Percentiles rank a stretch among this genome's conserved stretches.
Evolutionary conservation across 2,329 filamentous ascomycete species (phyloP).

Genomic region (Kalmusia sp.): DNA sequence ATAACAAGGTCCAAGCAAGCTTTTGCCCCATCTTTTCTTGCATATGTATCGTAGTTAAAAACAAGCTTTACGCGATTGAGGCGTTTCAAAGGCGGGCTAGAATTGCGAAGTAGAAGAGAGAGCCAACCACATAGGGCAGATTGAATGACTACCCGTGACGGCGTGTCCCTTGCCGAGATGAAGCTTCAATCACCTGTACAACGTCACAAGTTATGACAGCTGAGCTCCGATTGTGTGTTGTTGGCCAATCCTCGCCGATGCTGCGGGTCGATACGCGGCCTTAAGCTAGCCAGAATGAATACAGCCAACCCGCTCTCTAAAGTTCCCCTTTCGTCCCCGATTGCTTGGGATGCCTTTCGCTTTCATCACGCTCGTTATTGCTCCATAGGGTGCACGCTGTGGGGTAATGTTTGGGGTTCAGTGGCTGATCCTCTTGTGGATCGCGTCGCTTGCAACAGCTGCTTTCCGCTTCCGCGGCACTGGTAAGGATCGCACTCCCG

Average conservation of each 20-base stretch:
- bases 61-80: background rate
- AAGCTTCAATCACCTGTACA: conserved; percentile 5
- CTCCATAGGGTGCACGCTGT: conserved; percentile 27
- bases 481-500: conserved; percentile 23
- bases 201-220: background rate
- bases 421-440: conserved; percentile 21
- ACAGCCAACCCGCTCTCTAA: conserved; percentile 27
- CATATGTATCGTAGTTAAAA: conserved; percentile 5
- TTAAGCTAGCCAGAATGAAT: conserved; percentile 21
- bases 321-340: conserved; percentile 25
- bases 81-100: background rate
- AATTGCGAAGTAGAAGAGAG: background rate
- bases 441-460: conserved; percentile 23
- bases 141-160: background rate
- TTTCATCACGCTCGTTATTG: conserved; percentile 25
- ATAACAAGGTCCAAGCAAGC: background rate
- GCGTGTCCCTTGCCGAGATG: background rate
- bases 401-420: conserved; percentile 21
- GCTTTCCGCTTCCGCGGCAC: conserved; percentile 30
- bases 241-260: background rate
- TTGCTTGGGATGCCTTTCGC: conserved; percentile 14
- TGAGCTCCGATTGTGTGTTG: background rate
- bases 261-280: background rate
- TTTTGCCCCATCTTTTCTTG: conserved; percentile 3
- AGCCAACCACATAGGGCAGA: background rate